Evolutionary conservation across 2,329 filamentous ascomycete species (phyloP), one percentile per base, ranked within the genome.

Genomic region (Cryphonectria japonica): DNA sequence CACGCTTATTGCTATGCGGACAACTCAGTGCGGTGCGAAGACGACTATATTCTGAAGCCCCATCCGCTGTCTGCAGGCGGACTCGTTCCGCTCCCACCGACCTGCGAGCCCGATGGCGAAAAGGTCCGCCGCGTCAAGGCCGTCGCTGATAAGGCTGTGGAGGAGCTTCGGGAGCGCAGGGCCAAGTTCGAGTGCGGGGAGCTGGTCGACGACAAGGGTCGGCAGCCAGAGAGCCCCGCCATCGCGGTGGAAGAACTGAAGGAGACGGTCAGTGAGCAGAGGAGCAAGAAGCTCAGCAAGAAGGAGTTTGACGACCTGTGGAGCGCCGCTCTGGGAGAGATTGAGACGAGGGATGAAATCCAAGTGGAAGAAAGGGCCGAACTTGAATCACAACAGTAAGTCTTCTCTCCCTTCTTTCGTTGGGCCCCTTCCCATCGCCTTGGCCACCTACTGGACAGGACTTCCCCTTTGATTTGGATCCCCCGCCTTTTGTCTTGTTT

Each of bases 31-130:
- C 87, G 88, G 37, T 99, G 96, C 80, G 94, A 98, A 76, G 86
- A 88, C 67, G 96, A 95, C 78, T 99, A 97, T 77, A 87, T 99
- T 63, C 85, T 96, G 52, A 92, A 92, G 77, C 88, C 90, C 0
- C 95, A 98, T 79, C 95, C 95, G 0, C 85, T 98, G 32, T 92
- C 94, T 0, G 79, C 98, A 0, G 90, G 91, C 65, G 95, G 96
- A 0, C 78, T 97, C 3, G 78, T 98, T 6, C 96, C 96, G 9
- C 83, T 99, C 11, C 90, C 95, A 7, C 95, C 97, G 1, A 95
- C 93, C 5, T 99, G 96, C 80, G 95, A 98, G 81, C 93, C 96
- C 0, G 97, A 99, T 80, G 94, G 94, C 72, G 94, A 97, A 77
- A 98, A 97, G 80, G 93, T 92, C 9, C 90, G 93, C 54, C 92